phyloP scores from a whole-genome alignment of 2,329 filamentous ascomycete genomes.

The Orbilia quercus region DNA sequence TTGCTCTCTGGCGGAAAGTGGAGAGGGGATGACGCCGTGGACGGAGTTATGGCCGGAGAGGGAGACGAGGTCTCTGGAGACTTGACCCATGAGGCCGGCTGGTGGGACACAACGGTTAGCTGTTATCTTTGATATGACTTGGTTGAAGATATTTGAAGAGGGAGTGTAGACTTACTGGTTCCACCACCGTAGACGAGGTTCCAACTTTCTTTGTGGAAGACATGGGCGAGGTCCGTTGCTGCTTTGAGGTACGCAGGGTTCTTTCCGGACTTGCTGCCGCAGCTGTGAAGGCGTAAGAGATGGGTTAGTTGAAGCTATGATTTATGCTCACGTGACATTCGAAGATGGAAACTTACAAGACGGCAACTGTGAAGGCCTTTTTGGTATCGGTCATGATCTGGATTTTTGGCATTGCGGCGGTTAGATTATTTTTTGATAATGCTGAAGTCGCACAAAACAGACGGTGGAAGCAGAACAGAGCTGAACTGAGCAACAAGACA shows the following conservation, averaged over 20 bases:
- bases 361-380: slow-evolving; percentile 78
- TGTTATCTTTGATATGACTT: background rate
- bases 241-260: slow-evolving; percentile 80
- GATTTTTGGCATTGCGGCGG: slow-evolving; percentile 35
- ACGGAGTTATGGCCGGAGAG: slow-evolving; percentile 79
- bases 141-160: background rate
- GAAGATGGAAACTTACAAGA: slow-evolving; percentile 74
- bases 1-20: slow-evolving; percentile 82
- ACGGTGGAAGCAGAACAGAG: background rate
- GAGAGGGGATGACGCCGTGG: slow-evolving; percentile 91
- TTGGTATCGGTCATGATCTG: slow-evolving; percentile 55
- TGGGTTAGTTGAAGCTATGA: too few species aligned
- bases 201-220: slow-evolving; percentile 81
- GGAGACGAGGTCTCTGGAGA: slow-evolving; percentile 85
- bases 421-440: slow-evolving; percentile 20
- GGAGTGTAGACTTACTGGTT: slow-evolving; percentile 66
- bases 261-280: slow-evolving; percentile 80
- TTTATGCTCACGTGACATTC: background rate
- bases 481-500: background rate
- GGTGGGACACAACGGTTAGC: slow-evolving; percentile 3
- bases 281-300: slow-evolving; percentile 68
- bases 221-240: slow-evolving; percentile 77
- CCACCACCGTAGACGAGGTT: slow-evolving; percentile 93
- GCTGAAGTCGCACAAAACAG: too few species aligned
- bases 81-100: slow-evolving; percentile 92